Percentiles rank a stretch among this genome's conserved stretches.
Evolutionary conservation across 2,329 filamentous ascomycete species (phyloP).

Genomic region (Neopestalotiopsis sp.): DNA sequence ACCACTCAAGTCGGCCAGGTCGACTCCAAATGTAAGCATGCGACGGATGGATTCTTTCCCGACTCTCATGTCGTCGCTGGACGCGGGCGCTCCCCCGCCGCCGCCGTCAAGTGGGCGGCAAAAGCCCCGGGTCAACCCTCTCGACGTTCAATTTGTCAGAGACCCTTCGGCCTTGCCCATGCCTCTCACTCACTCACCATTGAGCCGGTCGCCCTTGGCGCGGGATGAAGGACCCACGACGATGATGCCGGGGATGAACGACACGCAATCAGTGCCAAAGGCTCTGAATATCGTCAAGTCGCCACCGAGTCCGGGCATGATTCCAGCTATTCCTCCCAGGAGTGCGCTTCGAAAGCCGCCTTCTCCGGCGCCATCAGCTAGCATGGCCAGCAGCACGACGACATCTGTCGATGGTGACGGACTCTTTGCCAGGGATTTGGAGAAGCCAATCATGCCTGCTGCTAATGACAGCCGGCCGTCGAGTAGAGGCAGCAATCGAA

Average conservation of each 20-base stretch:
- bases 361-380: conserved; percentile 41
- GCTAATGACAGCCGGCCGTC: conserved; percentile 25
- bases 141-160: conserved; percentile 51
- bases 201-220: conserved; percentile 11
- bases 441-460: conserved; percentile 20
- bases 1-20: conserved; percentile 32
- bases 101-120: conserved; percentile 38
- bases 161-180: conserved; percentile 30
- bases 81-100: conserved; percentile 30
- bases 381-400: conserved; percentile 19
- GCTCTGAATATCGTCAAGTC: conserved; percentile 15
- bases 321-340: conserved; percentile 21
- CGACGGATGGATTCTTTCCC: conserved; percentile 41
- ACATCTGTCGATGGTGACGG: conserved; percentile 26
- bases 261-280: conserved; percentile 1
- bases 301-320: conserved; percentile 13
- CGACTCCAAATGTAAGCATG: conserved; percentile 36
- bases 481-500: conserved; percentile 31
- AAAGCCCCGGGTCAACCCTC: conserved; percentile 50
- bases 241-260: too few species aligned
- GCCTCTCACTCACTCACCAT: conserved; percentile 18
- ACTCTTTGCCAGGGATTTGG: conserved; percentile 15
- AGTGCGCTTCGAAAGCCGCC: conserved; percentile 31
- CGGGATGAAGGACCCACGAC: not conserved
- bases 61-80: conserved; percentile 28